Conservation (phyloP, 371 early-diverging fungal genomes). For the Nematocida ironsii region DNA sequence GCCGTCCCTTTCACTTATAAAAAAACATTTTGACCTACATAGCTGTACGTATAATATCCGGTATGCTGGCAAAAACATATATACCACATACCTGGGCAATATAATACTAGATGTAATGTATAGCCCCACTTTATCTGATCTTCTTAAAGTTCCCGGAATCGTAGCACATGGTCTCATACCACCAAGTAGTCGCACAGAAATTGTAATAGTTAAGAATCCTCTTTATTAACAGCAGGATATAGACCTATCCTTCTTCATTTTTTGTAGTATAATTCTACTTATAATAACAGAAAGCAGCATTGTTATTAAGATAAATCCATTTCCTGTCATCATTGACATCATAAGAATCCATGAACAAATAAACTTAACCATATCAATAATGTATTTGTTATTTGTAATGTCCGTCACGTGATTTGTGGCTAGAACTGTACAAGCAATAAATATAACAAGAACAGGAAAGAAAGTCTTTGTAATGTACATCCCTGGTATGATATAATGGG, state of each 20-base stretch:
- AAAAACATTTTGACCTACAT: constrained; percentile 10
- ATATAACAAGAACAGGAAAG: background rate
- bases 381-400: constrained; percentile 6
- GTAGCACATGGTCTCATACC: constrained; percentile 67
- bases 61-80: constrained; percentile 24
- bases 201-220: constrained; percentile 17
- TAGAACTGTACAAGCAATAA: background rate
- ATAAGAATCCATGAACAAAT: constrained; percentile 8
- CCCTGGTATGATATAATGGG: background rate
- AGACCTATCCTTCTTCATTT: constrained; percentile 1
- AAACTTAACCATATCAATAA: background rate
- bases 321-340: constrained; percentile 9
- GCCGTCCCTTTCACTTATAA: constrained; percentile 32
- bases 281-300: background rate
- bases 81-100: constrained; percentile 64
- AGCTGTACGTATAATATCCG: constrained; percentile 18
- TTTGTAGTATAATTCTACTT: constrained; percentile 12
- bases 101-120: constrained; percentile 64
- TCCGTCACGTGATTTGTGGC: background rate
- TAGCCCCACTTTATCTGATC: constrained; percentile 38
- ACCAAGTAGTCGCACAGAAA: background rate
- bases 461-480: background rate
- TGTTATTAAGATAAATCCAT: background rate
- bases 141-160: constrained; percentile 65
- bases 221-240: constrained; percentile 7